These are phyloP conservation scores for Xylaria longipes DNA, from an alignment of 495 filamentous ascomycete genomes.

Conservation along the genomic window DNA sequence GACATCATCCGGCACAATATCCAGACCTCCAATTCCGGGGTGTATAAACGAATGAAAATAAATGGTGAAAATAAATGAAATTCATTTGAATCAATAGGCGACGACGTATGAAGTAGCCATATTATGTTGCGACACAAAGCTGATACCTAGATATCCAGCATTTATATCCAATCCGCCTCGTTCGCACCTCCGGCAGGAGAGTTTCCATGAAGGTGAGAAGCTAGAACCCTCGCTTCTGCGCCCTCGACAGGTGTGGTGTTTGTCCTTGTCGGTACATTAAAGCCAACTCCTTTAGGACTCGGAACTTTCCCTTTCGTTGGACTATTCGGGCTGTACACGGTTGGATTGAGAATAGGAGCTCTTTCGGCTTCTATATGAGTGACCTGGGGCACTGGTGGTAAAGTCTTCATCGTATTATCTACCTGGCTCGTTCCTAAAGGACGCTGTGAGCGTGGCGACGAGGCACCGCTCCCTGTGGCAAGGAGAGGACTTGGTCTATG, in stretches of 20 bases:
- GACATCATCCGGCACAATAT: not conserved
- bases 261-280: constrained; percentile 38
- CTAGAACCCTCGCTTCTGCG: not conserved
- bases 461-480: constrained; percentile 16
- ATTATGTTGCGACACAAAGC: not conserved
- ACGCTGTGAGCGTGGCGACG: constrained; percentile 24
- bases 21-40: not conserved
- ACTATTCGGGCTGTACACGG: constrained; percentile 49
- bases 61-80: not conserved
- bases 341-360: constrained; percentile 46
- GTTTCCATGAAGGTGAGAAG: constrained; percentile 30
- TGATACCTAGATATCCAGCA: not conserved
- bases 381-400: constrained; percentile 41
- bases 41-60: not conserved
- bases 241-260: constrained; percentile 37
- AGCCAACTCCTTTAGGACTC: constrained; percentile 53
- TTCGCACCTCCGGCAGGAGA: constrained; percentile 26
- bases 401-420: constrained; percentile 46
- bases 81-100: not conserved
- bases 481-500: constrained; percentile 40
- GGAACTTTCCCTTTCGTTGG: constrained; percentile 51
- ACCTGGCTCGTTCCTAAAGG: constrained; percentile 25
- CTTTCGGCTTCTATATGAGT: constrained; percentile 23
- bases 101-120: not conserved
- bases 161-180: constrained; percentile 38